phyloP scores from a whole-genome alignment of 805 yeast genomes.

The Cyberlindnera euphorbiiphila region DNA sequence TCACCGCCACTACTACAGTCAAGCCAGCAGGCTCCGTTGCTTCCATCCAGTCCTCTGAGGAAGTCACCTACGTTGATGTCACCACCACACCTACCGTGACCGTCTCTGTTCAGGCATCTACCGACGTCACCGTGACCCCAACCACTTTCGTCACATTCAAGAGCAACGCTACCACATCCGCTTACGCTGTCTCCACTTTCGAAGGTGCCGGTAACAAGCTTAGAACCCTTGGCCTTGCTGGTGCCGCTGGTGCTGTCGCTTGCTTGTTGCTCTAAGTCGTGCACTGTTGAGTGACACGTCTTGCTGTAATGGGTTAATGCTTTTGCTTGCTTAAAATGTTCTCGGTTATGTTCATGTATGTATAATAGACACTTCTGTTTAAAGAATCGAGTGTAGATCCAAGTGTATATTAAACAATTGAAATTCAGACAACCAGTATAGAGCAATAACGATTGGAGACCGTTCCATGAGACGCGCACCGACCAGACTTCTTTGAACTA shows the following conservation, averaged over 20 bases:
- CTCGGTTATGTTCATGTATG: constrained; percentile 3
- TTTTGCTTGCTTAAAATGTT: background rate
- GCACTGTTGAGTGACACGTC: background rate
- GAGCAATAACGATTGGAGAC: background rate
- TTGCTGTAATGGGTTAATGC: background rate
- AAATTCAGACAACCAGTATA: background rate
- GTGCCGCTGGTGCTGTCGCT: constrained; percentile 28
- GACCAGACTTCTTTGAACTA: no score
- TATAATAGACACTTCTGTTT: constrained; percentile 5
- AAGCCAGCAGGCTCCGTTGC: constrained; percentile 12
- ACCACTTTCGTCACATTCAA: constrained; percentile 35
- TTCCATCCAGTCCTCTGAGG: constrained; percentile 40
- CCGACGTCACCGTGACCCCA: constrained; percentile 35
- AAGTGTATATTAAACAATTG: background rate
- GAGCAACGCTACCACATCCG: constrained; percentile 20
- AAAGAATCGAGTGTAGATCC: no score
- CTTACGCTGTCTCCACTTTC: constrained; percentile 16
- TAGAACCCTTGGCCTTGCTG: constrained; percentile 27
- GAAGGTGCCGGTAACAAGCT: constrained; percentile 23
- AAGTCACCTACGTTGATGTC: constrained; percentile 35
- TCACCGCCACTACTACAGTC: constrained; percentile 20
- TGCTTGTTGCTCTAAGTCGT: constrained; percentile 25
- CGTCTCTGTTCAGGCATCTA: constrained; percentile 41
- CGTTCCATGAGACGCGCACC: background rate
- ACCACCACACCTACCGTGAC: constrained; percentile 36